These are phyloP conservation scores for Aspergillus neotritici DNA, from an alignment of 2,329 filamentous ascomycete genomes.

Conservation along the genomic window DNA sequence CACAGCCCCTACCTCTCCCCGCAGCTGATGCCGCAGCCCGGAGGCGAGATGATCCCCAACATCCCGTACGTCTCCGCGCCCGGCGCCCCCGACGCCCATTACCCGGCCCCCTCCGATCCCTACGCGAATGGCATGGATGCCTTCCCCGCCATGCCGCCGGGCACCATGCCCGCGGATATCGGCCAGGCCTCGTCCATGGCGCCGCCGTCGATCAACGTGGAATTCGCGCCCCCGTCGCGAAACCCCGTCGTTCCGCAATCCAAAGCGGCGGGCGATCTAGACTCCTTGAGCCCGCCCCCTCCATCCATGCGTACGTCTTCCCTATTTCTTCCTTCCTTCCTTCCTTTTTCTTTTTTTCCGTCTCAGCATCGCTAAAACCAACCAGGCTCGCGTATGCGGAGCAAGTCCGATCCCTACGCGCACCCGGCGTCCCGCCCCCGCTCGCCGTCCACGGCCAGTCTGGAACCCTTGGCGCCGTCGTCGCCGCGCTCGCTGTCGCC, in stretches of 20 bases:
- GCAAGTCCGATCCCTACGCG: conserved; percentile 57
- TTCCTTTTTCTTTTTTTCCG: not conserved
- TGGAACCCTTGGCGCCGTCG: conserved; percentile 26
- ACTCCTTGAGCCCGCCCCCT: conserved; percentile 81
- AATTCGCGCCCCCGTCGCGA: conserved; percentile 72
- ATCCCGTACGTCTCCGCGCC: conserved; percentile 43
- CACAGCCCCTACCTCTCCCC: conserved; percentile 68
- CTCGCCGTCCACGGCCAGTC: conserved; percentile 31
- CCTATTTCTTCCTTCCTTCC: not conserved
- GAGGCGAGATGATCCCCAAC: conserved; percentile 52
- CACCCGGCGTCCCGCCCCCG: conserved; percentile 39
- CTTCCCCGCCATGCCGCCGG: conserved; percentile 40
- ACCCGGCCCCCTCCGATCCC: conserved; percentile 44
- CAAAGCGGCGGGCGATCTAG: conserved; percentile 61
- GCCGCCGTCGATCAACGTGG: conserved; percentile 91
- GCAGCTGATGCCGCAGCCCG: conserved; percentile 64
- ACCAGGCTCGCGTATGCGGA: conserved; percentile 51
- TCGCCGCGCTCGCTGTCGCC: conserved; percentile 43
- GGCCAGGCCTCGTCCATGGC: conserved; percentile 70
- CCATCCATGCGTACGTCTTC: conserved; percentile 53
- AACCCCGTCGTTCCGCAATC: conserved; percentile 61
- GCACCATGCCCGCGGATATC: conserved; percentile 53
- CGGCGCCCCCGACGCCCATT: conserved; percentile 43
- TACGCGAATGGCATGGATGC: conserved; percentile 48
- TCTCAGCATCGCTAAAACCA: conserved; percentile 5